Evolutionary conservation across 805 yeast species (phyloP), one percentile per base, ranked within the genome.

Genomic region (Cyberlindnera mycetangii): DNA sequence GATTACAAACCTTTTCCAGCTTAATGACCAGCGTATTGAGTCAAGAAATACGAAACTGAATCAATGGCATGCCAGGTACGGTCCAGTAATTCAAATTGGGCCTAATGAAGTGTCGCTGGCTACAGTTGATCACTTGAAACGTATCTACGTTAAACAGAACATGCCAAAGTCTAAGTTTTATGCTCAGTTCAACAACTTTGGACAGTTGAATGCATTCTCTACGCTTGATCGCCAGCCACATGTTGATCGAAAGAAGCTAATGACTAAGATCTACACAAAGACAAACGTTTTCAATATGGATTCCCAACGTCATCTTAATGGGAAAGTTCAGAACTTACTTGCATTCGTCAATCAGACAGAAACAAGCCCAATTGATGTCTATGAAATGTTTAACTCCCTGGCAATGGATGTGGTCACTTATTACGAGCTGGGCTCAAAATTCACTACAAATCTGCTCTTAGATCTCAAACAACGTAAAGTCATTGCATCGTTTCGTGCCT

Each of bases 371-470:
- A 54, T 81, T 32, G 84, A 83, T 40, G 81, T 78, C 3, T 79
- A 78, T 53, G 69, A 76, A 16, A 59, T 84, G n/a, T 83, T 83
- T 68, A 81, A 80, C n/a, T 66, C 81, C 15, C 67, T 84, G 55
- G 89, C 90, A 5, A 76, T 84, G 79, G 89, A 83, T 54, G 82
- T 79, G 4, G 79, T 83, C 2, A 72, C 82, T 2, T 72, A 74
- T 17, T 80, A 81, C 55, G 78, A 79, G 44, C 70, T 81, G 47
- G 90, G 90, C 0, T 50, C 59, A 0, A 61, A 66, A 8, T 68
- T 71, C 43, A 73, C 80, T 15, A 66, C 78, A 1, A 60, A 75
- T 30, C 61, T 79, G 28, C 54, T 81, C 28, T 48, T 59, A 7
- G 67, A 70, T 41, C 60, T 67, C 9, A 48, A 69, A 17, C 74